These are phyloP conservation scores for Debaryomyces castellii DNA, from an alignment of 805 yeast species.

Conservation along the genomic window DNA sequence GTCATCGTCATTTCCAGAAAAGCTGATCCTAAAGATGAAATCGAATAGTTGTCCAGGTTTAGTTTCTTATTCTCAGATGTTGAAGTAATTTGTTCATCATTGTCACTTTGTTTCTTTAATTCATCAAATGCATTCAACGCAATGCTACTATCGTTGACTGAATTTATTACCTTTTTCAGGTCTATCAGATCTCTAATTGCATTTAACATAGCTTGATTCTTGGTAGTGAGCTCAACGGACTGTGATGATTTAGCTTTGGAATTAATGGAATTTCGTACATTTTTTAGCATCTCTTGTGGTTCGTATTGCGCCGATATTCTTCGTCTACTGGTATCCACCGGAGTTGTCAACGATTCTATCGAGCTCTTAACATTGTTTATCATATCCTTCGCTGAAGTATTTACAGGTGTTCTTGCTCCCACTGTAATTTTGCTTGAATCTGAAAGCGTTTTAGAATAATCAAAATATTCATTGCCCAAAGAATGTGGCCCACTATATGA, in stretches of 20 bases:
- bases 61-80: not conserved
- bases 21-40: constrained; percentile 26
- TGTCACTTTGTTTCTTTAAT: not conserved
- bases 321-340: constrained; percentile 7
- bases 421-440: not conserved
- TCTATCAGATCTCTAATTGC: constrained; percentile 39
- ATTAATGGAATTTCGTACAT: constrained; percentile 28
- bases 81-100: not conserved
- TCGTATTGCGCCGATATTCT: constrained; percentile 17
- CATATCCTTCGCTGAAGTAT: constrained; percentile 22
- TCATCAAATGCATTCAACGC: constrained; percentile 5
- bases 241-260: constrained; percentile 20
- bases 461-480: not conserved
- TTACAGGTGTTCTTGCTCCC: not conserved
- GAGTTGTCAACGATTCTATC: constrained; percentile 19
- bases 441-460: not conserved
- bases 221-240: constrained; percentile 14
- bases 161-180: constrained; percentile 24
- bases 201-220: constrained; percentile 22
- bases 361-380: constrained; percentile 23
- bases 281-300: constrained; percentile 32
- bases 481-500: not conserved
- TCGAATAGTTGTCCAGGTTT: constrained; percentile 16
- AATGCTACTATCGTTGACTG: not conserved
- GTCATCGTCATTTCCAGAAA: constrained; percentile 13